phyloP scores from a whole-genome alignment of 768 basidiomycete species.

The Lactarius pseudohatsudake region DNA sequence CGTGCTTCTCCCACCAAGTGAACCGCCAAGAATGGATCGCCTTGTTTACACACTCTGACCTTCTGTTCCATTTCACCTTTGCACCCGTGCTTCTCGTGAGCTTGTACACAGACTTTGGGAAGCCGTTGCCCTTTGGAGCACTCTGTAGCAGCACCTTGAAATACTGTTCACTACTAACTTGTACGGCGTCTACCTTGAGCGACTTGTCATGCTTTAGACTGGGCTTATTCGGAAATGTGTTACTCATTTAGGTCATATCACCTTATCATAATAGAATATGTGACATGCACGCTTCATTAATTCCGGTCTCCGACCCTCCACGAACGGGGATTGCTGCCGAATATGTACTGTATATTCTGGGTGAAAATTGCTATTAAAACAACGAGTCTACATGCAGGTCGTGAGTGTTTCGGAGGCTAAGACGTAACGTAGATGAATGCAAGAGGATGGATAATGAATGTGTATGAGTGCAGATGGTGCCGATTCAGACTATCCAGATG shows the following conservation, averaged over 20 bases:
- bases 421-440: slow-evolving; percentile 30
- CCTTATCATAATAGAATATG: slow-evolving; percentile 12
- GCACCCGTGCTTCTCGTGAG: slow-evolving; percentile 22
- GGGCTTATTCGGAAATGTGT: slow-evolving; percentile 15
- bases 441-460: slow-evolving; percentile 20
- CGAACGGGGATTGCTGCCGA: slow-evolving; percentile 9
- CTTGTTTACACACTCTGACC: slow-evolving; percentile 9
- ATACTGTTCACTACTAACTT: slow-evolving; percentile 13
- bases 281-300: neutral
- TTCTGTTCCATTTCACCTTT: slow-evolving; percentile 23
- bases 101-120: slow-evolving; percentile 16
- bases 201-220: slow-evolving; percentile 2
- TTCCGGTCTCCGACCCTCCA: neutral
- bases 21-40: slow-evolving; percentile 4
- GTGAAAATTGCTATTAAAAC: slow-evolving; percentile 27
- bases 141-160: slow-evolving; percentile 18
- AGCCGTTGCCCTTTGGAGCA: slow-evolving; percentile 13
- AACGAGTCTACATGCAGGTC: slow-evolving; percentile 30
- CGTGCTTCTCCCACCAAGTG: slow-evolving; percentile 21
- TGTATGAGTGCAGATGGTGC: slow-evolving; percentile 19
- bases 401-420: slow-evolving; percentile 24
- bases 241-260: slow-evolving; percentile 19
- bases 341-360: slow-evolving; percentile 28
- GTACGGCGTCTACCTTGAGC: slow-evolving; percentile 7
- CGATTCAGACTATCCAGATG: slow-evolving; percentile 19